phyloP scores from a whole-genome alignment of 768 basidiomycete species.

The Rhizopogon vesiculosus region DNA sequence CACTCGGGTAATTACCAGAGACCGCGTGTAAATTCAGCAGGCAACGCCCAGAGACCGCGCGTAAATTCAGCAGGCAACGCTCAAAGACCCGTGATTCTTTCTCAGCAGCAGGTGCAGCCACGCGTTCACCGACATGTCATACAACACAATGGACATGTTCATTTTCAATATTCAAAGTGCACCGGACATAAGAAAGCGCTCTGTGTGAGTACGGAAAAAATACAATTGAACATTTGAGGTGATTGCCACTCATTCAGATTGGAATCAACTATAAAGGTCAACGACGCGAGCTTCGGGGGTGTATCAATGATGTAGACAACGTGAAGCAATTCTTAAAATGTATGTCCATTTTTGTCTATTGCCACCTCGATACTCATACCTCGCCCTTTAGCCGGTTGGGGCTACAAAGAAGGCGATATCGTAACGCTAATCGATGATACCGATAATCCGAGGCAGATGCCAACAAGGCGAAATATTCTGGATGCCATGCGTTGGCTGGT shows the following conservation, averaged over 20 bases:
- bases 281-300: slow-evolving; percentile 59
- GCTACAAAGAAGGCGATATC: slow-evolving; percentile 49
- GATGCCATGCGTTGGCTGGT: slow-evolving; percentile 66
- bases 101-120: slow-evolving; percentile 3
- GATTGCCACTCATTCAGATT: slow-evolving; percentile 39
- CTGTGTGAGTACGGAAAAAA: slow-evolving; percentile 24
- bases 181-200: slow-evolving; percentile 50
- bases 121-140: slow-evolving; percentile 3
- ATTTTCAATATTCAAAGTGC: slow-evolving; percentile 46
- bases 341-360: slow-evolving; percentile 22
- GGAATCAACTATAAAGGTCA: slow-evolving; percentile 78
- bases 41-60: slow-evolving; percentile 11
- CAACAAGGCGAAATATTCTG: slow-evolving; percentile 53
- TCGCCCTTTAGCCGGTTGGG: slow-evolving; percentile 32
- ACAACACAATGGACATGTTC: slow-evolving; percentile 8
- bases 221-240: neutral
- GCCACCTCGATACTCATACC: neutral
- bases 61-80: slow-evolving; percentile 14
- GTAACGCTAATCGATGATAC: slow-evolving; percentile 52
- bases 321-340: slow-evolving; percentile 64
- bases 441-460: slow-evolving; percentile 36
- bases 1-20: slow-evolving; percentile 11
- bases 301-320: slow-evolving; percentile 76
- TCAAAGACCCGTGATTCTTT: neutral
- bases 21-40: slow-evolving; percentile 16